Evolutionary conservation across 495 filamentous ascomycete genomes (phyloP), one percentile per base, ranked within the genome.

Genomic region (Darksidea phi): DNA sequence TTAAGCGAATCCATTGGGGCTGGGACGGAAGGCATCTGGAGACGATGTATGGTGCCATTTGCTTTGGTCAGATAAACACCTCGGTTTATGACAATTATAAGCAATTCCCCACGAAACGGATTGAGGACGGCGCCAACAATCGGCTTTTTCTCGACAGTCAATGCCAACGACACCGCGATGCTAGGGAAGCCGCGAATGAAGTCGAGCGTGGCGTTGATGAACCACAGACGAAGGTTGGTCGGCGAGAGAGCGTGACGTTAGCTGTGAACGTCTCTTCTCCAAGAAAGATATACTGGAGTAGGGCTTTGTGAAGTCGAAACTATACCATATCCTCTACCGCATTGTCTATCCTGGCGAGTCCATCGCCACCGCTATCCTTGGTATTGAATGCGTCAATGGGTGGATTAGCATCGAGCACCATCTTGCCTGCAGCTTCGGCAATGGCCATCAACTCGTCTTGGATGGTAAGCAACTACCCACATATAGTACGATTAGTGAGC

Each of bases 141-240:
- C n/a, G 66, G 61, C 54, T 52, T 61, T 26, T 59, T 61, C 6
- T 32, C 32, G 12, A 69, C 34, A 17, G 57, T 55, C 12, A 69
- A 49, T 6, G 62, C 66, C 42, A 69, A 62, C 20, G 61, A 65
- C 38, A 69, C 32, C 37, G 62, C 61, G 23, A 34, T 51, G 45
- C 62, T 65, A 20, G 61, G 57, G 62, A 65, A 69, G 51, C 66
- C 61, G 54, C 66, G 66, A 38, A 61, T 55, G 53, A 69, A 69
- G 54, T 69, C 66, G 17, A 66, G 47, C 6, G 66, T 69, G 11
- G 62, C 66, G 58, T 69, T 62, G 47, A 69, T 69, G 34, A 62
- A 52, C 66, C 66, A 18, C 48, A 57, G 6, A 69, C 54, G 48
- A 69, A 69, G 12, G 66, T 69, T 18, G 66, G 62, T 17, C 20